phyloP scores from a whole-genome alignment of 352 stramenopile genomes.

The Globisporangium sylvaticum region DNA sequence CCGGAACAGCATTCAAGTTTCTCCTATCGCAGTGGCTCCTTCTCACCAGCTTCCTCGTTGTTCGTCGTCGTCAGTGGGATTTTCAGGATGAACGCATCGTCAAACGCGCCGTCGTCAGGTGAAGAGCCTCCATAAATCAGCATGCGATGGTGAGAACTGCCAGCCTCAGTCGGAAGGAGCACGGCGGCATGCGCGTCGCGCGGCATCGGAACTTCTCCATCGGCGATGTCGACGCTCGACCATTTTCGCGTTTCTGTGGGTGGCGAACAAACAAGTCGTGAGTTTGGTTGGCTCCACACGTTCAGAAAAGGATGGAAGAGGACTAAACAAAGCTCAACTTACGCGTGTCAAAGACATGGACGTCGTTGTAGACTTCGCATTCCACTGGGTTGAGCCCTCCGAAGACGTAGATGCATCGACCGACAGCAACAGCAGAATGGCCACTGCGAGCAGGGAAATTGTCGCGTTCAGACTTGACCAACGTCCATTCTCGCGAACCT shows the following conservation, averaged over 20 bases:
- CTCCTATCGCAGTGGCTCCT: constrained; percentile 26
- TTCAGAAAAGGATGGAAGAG: background rate
- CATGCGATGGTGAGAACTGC: constrained; percentile 22
- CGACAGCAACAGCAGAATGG: constrained; percentile 53
- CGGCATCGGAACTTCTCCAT: constrained; percentile 35
- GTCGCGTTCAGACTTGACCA: constrained; percentile 14
- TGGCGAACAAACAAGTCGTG: background rate
- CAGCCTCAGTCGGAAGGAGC: constrained; percentile 16
- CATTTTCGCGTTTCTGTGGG: constrained; percentile 22
- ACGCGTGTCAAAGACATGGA: constrained; percentile 47
- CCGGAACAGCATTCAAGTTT: constrained; percentile 17
- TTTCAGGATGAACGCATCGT: constrained; percentile 55
- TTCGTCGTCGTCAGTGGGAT: constrained; percentile 13
- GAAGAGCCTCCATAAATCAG: constrained; percentile 64
- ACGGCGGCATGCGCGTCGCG: constrained; percentile 61
- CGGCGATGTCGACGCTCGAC: constrained; percentile 20
- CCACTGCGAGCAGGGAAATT: constrained; percentile 49
- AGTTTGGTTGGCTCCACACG: background rate
- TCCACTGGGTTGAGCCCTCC: constrained; percentile 45
- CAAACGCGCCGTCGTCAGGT: constrained; percentile 41
- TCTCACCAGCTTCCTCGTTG: background rate
- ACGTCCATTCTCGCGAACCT: constrained; percentile 24
- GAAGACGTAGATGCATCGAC: constrained; percentile 44
- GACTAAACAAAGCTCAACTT: background rate
- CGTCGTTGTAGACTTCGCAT: constrained; percentile 50